These are phyloP conservation scores for Citrus maxima DNA, from an alignment of 345 rosid genomes.

Conservation along the genomic window DNA sequence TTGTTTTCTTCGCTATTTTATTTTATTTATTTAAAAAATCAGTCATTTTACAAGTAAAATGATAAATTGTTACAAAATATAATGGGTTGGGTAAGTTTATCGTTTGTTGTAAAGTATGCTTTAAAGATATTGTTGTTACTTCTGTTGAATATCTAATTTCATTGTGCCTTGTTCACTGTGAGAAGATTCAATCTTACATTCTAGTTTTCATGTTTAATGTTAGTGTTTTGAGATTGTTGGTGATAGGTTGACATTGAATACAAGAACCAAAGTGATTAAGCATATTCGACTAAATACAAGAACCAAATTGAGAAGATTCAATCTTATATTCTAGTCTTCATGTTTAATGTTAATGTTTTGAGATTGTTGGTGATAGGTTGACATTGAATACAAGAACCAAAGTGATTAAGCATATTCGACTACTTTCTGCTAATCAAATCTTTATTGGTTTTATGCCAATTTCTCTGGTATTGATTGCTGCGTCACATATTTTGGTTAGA, in stretches of 20 bases:
- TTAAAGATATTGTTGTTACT: neutral
- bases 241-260: neutral
- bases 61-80: neutral
- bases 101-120: neutral
- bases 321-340: neutral
- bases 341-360: neutral
- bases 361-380: neutral
- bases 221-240: neutral
- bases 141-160: neutral
- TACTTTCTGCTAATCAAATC: neutral
- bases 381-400: neutral
- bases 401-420: neutral
- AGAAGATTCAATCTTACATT: neutral
- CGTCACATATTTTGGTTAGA: neutral
- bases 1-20: neutral
- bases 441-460: neutral
- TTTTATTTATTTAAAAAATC: neutral
- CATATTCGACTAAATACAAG: neutral
- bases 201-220: neutral
- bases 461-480: neutral
- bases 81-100: neutral
- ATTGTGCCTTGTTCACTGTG: neutral
- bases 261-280: neutral
- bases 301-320: neutral
- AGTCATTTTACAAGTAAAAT: neutral